These are phyloP conservation scores for Zygosaccharomyces bailii DNA, from an alignment of 805 yeast species.

Conservation along the genomic window DNA sequence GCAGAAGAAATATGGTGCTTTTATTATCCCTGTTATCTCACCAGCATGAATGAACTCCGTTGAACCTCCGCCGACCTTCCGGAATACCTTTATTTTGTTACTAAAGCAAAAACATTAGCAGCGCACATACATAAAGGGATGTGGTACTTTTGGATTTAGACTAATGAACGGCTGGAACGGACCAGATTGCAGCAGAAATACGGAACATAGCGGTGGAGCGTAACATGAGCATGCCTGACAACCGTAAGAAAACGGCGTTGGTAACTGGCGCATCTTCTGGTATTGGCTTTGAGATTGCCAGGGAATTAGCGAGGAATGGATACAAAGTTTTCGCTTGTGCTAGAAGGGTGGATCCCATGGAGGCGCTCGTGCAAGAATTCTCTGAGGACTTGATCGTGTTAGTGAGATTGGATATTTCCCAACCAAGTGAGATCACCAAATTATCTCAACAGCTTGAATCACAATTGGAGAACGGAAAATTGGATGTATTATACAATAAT, in stretches of 20 bases:
- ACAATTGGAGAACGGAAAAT: slow-evolving; percentile 43
- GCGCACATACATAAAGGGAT: no score
- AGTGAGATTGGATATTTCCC: slow-evolving; percentile 49
- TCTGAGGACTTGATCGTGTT: not conserved
- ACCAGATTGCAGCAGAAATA: no score
- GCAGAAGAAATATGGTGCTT: no score
- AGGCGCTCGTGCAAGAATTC: slow-evolving; percentile 37
- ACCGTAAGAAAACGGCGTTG: slow-evolving; percentile 42
- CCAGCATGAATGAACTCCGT: no score
- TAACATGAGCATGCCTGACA: not conserved
- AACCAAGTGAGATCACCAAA: slow-evolving; percentile 43
- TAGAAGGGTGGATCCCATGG: slow-evolving; percentile 61
- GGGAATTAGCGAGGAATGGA: slow-evolving; percentile 48
- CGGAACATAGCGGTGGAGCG: not conserved
- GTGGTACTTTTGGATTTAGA: no score
- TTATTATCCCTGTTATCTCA: no score
- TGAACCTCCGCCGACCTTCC: no score
- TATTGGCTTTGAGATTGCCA: slow-evolving; percentile 49
- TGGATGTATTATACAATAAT: slow-evolving; percentile 66
- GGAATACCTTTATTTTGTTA: no score
- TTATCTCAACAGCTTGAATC: slow-evolving; percentile 42
- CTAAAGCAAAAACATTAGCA: no score
- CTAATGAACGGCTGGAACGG: no score
- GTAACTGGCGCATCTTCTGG: slow-evolving; percentile 62
- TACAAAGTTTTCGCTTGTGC: slow-evolving; percentile 71